Evolutionary conservation across 2,329 filamentous ascomycete genomes (phyloP).

Genomic region (Gnomoniopsis sp.): DNA sequence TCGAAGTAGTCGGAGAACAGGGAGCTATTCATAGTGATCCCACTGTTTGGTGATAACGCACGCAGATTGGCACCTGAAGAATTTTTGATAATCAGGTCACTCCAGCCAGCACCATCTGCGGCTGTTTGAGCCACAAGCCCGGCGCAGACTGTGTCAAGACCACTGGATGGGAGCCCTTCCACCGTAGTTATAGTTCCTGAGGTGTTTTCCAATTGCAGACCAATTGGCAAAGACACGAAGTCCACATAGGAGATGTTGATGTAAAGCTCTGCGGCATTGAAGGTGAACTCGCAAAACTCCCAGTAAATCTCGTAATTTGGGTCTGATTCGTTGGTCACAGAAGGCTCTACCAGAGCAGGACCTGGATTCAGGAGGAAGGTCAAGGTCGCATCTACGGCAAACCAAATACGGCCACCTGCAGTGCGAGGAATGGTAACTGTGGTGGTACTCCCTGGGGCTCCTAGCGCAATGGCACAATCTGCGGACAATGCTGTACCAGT

Average conservation of each 20-base stretch:
- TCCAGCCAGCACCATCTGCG: slow-evolving; percentile 48
- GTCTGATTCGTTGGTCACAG: slow-evolving; percentile 63
- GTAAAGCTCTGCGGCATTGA: slow-evolving; percentile 58
- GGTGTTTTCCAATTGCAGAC: slow-evolving; percentile 48
- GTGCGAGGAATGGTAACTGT: slow-evolving; percentile 66
- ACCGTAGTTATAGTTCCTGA: slow-evolving; percentile 43
- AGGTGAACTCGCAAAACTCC: slow-evolving; percentile 70
- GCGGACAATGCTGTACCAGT: slow-evolving; percentile 48
- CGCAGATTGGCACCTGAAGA: slow-evolving; percentile 36
- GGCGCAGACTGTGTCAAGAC: slow-evolving; percentile 42
- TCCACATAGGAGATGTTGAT: slow-evolving; percentile 74
- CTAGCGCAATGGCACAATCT: slow-evolving; percentile 63
- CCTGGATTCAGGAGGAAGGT: slow-evolving; percentile 66
- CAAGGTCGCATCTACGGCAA: slow-evolving; percentile 57
- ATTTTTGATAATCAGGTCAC: slow-evolving; percentile 44
- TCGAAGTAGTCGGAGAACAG: slow-evolving; percentile 51
- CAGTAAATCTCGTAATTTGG: slow-evolving; percentile 59
- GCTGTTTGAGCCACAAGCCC: slow-evolving; percentile 42
- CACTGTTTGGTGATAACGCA: slow-evolving; percentile 52
- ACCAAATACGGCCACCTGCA: slow-evolving; percentile 70
- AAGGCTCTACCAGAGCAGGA: slow-evolving; percentile 71
- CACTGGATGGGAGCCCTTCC: slow-evolving; percentile 44
- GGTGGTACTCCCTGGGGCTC: slow-evolving; percentile 55
- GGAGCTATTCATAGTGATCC: slow-evolving; percentile 37
- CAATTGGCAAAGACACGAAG: slow-evolving; percentile 66